These are phyloP conservation scores for Punica granatum DNA, from an alignment of 345 rosid genomes.

Conservation along the genomic window DNA sequence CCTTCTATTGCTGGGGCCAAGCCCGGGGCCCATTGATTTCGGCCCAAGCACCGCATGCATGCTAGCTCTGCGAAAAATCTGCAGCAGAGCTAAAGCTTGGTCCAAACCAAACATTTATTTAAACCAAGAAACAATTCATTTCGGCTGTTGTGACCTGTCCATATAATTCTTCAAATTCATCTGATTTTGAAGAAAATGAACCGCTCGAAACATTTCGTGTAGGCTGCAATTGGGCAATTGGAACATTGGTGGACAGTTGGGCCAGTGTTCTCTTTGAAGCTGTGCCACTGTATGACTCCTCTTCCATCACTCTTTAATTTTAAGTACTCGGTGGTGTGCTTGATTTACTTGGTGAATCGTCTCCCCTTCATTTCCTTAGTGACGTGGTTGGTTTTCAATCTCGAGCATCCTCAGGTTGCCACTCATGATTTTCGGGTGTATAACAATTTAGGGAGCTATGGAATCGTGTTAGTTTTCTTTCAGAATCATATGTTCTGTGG, in stretches of 20 bases:
- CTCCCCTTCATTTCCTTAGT: too few species aligned
- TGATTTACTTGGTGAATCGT: not conserved
- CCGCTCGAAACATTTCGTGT: not conserved
- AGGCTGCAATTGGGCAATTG: not conserved
- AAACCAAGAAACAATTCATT: not conserved
- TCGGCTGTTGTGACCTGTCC: slow-evolving; percentile 14
- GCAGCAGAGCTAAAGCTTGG: slow-evolving; percentile 2
- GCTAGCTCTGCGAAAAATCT: not conserved
- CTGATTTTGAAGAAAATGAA: slow-evolving; percentile 34
- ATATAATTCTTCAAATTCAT: slow-evolving; percentile 42
- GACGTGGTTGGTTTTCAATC: not conserved
- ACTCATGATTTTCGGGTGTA: not conserved
- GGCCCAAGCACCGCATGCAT: slow-evolving; percentile 5
- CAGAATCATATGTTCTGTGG: not conserved
- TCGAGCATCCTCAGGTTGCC: not conserved
- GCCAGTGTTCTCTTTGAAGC: slow-evolving; percentile 7
- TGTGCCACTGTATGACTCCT: slow-evolving; percentile 11
- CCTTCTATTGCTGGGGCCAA: slow-evolving; percentile 52
- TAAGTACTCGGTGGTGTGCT: not conserved
- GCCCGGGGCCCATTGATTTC: slow-evolving; percentile 29
- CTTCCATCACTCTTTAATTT: not conserved
- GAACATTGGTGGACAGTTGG: slow-evolving; percentile 1
- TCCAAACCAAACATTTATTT: slow-evolving; percentile 8
- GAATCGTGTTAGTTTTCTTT: not conserved
- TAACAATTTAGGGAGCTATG: not conserved